Evolutionary conservation across 495 filamentous ascomycete species (phyloP), one percentile per base, ranked within the genome.

Genomic region (Tuber brumale): DNA sequence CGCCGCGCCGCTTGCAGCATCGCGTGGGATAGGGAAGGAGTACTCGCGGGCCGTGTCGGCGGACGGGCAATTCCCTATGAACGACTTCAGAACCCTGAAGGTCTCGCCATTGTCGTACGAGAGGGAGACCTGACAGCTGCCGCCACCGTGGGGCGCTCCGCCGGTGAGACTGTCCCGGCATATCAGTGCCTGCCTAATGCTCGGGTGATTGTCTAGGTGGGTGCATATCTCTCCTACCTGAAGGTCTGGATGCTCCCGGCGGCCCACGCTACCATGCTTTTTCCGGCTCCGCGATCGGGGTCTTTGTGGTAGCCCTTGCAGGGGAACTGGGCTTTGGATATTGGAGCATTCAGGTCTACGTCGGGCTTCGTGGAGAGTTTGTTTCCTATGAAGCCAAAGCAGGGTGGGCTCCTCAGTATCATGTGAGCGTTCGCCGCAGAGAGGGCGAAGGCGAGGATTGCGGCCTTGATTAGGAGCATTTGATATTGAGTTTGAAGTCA

Each of bases 301-400:
- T 87, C 85, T 39, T 85, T 85, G 42, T 90, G 89, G 81, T 91
- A 90, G 39, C 88, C 87, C 85, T 91, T 92, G 86, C 91, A 92
- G 4, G 90, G 88, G 80, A 86, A 92, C 81, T 91, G 85, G 41
- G 85, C 83, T 10, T 88, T 87, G 71, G 83, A 84, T 76, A 92
- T 87, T 19, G 90, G 90, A 31, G 86, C 82, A 2, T 86, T 89
- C 81, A 89, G 88, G 76, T 83, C 82, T 82, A 87, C 89, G 85
- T 91, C 88, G 83, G 87, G 87, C 71, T 85, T 84, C 70, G 86
- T 84, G 31, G 69, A 69, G 77, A 86, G 84, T 31, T 86, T 85
- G 85, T 90, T 90, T 82, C 79, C 84, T 82, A 86, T 87, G 83
- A 86, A 87, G 21, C 86, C 84, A 43, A 91, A 84, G 23, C 88